These are phyloP conservation scores for Lichenothelia convexa DNA, from an alignment of 495 filamentous ascomycete species.

Conservation along the genomic window DNA sequence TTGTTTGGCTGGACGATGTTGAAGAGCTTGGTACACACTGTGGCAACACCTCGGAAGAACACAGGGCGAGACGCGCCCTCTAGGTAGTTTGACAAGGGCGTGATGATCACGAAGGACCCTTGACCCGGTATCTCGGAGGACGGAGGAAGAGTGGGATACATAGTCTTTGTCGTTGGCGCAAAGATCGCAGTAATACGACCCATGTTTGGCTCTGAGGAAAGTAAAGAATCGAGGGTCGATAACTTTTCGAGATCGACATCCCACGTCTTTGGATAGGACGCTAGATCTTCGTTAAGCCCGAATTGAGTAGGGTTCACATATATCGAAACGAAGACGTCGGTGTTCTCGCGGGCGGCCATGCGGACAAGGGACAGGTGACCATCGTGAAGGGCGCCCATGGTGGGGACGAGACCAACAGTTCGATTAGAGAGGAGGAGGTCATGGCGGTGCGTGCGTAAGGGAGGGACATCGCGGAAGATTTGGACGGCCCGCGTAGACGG, in stretches of 20 bases:
- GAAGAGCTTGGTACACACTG: conserved; percentile 93
- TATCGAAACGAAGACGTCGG: conserved; percentile 70
- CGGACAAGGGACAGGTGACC: conserved; percentile 82
- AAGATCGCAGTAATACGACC: conserved; percentile 72
- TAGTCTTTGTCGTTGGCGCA: conserved; percentile 58
- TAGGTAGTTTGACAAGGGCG: conserved; percentile 57
- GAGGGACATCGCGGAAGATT: conserved; percentile 53
- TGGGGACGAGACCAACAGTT: conserved; percentile 76
- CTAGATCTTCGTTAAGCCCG: conserved; percentile 72
- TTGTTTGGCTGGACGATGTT: conserved; percentile 74
- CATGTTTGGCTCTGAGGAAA: conserved; percentile 28
- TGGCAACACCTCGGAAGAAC: conserved; percentile 92
- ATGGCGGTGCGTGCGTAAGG: conserved; percentile 52
- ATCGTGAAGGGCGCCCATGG: conserved; percentile 89
- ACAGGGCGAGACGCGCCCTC: conserved; percentile 80
- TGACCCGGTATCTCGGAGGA: conserved; percentile 47
- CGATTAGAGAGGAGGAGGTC: conserved; percentile 47
- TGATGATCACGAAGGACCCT: conserved; percentile 88
- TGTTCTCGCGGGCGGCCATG: conserved; percentile 65
- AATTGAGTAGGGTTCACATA: conserved; percentile 97
- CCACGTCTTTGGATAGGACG: conserved; percentile 83
- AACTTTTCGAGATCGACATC: conserved; percentile 50
- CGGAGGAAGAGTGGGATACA: conserved; percentile 77
- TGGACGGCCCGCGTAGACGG: conserved; percentile 27
- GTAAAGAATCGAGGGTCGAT: conserved; percentile 47